Evolutionary conservation across 257 asterid genomes (phyloP).

Genomic region (Scutellaria galericulata): DNA sequence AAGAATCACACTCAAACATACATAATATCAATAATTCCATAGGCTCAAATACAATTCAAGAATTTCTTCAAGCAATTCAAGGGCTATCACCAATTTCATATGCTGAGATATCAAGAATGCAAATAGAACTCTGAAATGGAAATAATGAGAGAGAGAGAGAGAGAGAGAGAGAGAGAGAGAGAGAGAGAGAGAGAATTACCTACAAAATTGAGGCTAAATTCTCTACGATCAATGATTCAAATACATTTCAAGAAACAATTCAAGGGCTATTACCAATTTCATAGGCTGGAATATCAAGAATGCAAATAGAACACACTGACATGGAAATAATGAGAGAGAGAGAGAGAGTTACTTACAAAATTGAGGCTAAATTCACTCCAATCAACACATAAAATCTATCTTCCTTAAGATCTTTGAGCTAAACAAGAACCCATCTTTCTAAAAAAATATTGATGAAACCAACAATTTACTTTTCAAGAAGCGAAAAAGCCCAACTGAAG

Average conservation of each 20-base stretch:
- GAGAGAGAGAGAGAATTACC: no score
- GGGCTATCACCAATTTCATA: slow-evolving; percentile 12
- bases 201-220: no score
- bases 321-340: no score
- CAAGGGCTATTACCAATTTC: neutral
- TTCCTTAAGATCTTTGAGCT: slow-evolving; percentile 27
- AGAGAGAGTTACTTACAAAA: neutral
- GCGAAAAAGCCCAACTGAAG: slow-evolving; percentile 38
- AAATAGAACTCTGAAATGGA: neutral
- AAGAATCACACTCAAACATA: neutral
- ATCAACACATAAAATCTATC: slow-evolving; percentile 29
- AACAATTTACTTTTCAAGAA: slow-evolving; percentile 16
- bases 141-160: no score
- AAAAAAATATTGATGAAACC: slow-evolving; percentile 28
- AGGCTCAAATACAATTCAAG: neutral
- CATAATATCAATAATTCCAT: neutral
- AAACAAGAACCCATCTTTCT: slow-evolving; percentile 34
- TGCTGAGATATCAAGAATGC: neutral
- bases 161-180: no score
- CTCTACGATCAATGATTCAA: neutral
- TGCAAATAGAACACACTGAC: no score
- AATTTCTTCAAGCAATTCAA: slow-evolving; percentile 22
- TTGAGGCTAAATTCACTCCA: slow-evolving; percentile 35
- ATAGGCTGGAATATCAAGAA: neutral
- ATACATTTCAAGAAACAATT: neutral